Evolutionary conservation across 1,139 yeast genomes (phyloP).

Genomic region (Hansenula lynferdii): DNA sequence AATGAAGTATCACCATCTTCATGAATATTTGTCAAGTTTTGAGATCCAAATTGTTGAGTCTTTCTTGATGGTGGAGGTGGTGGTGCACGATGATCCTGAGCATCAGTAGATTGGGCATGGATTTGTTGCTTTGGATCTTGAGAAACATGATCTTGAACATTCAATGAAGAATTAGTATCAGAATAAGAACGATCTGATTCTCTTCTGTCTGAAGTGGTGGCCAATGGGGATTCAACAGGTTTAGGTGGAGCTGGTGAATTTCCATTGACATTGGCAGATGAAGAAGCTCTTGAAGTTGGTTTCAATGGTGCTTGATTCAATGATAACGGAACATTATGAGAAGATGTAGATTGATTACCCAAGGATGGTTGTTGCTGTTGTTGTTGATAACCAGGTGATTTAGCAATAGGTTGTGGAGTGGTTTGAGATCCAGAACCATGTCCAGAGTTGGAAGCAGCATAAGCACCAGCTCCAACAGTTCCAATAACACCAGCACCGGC

Average conservation of each 20-base stretch:
- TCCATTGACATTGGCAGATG: constrained; percentile 5
- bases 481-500: neutral
- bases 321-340: constrained; percentile 12
- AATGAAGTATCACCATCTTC: constrained; percentile 19
- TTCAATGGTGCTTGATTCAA: constrained; percentile 22
- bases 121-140: too few relatives aligned
- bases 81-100: constrained; percentile 20
- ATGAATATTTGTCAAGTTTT: constrained; percentile 18
- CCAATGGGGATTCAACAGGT: neutral
- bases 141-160: constrained; percentile 4
- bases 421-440: too few relatives aligned
- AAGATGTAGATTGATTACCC: neutral
- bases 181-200: constrained; percentile 1
- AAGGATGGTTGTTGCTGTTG: constrained; percentile 1
- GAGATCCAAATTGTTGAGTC: constrained; percentile 16
- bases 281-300: constrained; percentile 19
- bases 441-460: neutral
- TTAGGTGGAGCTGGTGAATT: neutral
- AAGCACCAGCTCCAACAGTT: neutral
- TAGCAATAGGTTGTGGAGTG: too few relatives aligned
- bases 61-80: constrained; percentile 73
- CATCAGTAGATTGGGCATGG: constrained; percentile 3
- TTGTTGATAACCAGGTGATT: neutral
- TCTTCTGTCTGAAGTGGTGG: neutral
- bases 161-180: constrained; percentile 2